phyloP scores from a whole-genome alignment of 2,329 filamentous ascomycete genomes.

The Acephala macrosclerotiorum region DNA sequence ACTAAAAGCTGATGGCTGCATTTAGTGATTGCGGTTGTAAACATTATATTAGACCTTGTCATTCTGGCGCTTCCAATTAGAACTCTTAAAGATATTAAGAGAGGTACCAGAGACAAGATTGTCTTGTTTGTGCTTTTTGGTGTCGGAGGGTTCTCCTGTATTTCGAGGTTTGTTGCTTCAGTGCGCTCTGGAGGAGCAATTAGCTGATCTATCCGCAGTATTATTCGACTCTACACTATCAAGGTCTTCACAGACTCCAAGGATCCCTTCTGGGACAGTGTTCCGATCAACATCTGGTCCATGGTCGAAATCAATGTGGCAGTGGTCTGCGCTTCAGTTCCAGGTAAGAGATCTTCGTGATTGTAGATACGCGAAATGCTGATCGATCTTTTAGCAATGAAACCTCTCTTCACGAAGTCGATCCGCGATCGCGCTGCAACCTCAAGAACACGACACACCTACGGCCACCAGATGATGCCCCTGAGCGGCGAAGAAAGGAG shows the following conservation, averaged over 20 bases:
- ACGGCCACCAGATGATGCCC: conserved; percentile 26
- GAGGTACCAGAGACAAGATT: conserved; percentile 26
- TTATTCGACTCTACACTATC: conserved; percentile 43
- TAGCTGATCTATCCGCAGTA: conserved; percentile 27
- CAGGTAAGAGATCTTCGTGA: conserved; percentile 19
- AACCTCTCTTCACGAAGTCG: conserved; percentile 26
- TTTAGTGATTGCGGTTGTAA: conserved; percentile 25
- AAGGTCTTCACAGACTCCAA: conserved; percentile 38
- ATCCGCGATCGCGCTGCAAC: conserved; percentile 17
- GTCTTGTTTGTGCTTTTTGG: conserved; percentile 29
- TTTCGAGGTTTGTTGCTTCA: conserved; percentile 25
- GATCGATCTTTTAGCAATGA: conserved; percentile 19
- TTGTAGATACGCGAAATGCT: neutral
- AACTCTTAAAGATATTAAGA: conserved; percentile 24
- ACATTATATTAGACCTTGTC: conserved; percentile 31
- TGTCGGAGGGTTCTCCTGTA: conserved; percentile 36
- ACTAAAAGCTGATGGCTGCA: neutral
- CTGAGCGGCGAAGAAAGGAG: conserved; percentile 16
- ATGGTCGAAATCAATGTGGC: conserved; percentile 44
- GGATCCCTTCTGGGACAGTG: conserved; percentile 39
- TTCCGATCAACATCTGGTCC: conserved; percentile 38
- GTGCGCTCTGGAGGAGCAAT: no score
- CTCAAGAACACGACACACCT: neutral
- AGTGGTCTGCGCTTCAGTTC: conserved; percentile 42
- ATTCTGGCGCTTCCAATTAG: conserved; percentile 30